Evolutionary conservation across 2,329 filamentous ascomycete genomes (phyloP).

Genomic region (Sphaerostilbella broomeana): DNA sequence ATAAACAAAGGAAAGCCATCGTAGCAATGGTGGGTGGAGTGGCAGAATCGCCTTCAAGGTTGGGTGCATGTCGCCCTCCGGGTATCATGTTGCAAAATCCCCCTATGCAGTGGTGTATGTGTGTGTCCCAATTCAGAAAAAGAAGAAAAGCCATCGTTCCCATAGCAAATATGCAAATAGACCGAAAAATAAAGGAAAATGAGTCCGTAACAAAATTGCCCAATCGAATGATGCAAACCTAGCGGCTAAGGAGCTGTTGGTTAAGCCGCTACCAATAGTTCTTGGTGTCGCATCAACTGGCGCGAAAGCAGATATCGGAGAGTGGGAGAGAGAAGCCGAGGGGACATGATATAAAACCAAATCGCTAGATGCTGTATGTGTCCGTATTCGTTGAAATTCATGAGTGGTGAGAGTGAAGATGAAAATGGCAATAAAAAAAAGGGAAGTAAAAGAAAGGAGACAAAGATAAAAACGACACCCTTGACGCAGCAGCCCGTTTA

Average conservation of each 20-base stretch:
- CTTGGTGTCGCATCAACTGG: not conserved
- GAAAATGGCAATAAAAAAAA: too few species aligned
- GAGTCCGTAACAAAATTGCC: not conserved
- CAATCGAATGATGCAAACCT: not conserved
- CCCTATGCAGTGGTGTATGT: constrained; percentile 31
- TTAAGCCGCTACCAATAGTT: not conserved
- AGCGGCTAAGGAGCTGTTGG: not conserved
- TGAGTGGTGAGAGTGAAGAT: too few species aligned
- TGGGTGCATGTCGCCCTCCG: constrained; percentile 32
- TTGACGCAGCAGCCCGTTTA: too few species aligned
- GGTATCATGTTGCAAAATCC: constrained; percentile 33
- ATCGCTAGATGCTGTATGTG: constrained; percentile 15
- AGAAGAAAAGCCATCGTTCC: constrained; percentile 13
- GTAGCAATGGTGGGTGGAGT: constrained; percentile 32
- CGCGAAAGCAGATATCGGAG: constrained; percentile 10
- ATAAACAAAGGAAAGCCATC: constrained; percentile 18
- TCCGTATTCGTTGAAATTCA: constrained; percentile 16
- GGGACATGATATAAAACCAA: constrained; percentile 7
- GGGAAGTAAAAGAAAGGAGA: too few species aligned
- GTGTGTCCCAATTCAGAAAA: constrained; percentile 16
- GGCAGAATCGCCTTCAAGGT: constrained; percentile 29
- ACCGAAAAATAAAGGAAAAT: not conserved
- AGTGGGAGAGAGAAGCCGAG: constrained; percentile 5
- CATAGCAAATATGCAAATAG: constrained; percentile 4
- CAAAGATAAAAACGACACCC: too few species aligned